phyloP scores from a whole-genome alignment of 2,329 filamentous ascomycete species.

The Hyphodiscus sp. region DNA sequence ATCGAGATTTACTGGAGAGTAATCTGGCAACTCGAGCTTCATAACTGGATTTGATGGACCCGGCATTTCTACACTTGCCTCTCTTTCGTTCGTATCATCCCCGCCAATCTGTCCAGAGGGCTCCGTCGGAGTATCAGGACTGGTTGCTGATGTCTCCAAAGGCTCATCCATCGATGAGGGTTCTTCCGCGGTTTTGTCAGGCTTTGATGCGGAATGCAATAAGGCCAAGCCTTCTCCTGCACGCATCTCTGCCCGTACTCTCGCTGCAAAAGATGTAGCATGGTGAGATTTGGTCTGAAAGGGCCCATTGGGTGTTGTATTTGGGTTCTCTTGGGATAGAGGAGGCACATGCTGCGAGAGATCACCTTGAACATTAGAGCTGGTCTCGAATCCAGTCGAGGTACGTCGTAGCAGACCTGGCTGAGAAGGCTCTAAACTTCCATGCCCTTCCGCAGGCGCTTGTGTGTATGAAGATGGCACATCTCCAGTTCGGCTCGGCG shows the following conservation, averaged over 20 bases:
- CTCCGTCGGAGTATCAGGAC: neutral
- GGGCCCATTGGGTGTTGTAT: neutral
- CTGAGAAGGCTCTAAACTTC: constrained; percentile 33
- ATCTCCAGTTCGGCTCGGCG: neutral
- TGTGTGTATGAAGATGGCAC: constrained; percentile 1
- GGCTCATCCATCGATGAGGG: constrained; percentile 1
- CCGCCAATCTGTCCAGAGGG: neutral
- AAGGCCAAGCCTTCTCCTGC: constrained; percentile 54
- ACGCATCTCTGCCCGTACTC: constrained; percentile 53
- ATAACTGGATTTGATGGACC: constrained; percentile 9
- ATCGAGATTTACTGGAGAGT: neutral
- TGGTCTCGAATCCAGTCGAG: constrained; percentile 45
- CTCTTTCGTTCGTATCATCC: constrained; percentile 52
- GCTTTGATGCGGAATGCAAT: constrained; percentile 30
- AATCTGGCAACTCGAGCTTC: neutral
- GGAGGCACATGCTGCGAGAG: neutral
- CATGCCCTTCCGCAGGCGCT: constrained; percentile 4
- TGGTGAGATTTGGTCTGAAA: constrained; percentile 6
- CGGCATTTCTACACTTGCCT: constrained; percentile 16
- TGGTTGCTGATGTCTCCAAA: neutral
- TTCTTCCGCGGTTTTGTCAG: constrained; percentile 9
- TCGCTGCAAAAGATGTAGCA: constrained; percentile 23
- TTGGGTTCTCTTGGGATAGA: neutral
- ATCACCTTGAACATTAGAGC: constrained; percentile 9
- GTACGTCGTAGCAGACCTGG: constrained; percentile 50